A percentile compares a stretch with the other conserved stretches of the same genome.
These are phyloP conservation scores for Aspergillus puulaauensis DNA, from an alignment of 2,329 filamentous ascomycete species.

Conservation along the genomic window DNA sequence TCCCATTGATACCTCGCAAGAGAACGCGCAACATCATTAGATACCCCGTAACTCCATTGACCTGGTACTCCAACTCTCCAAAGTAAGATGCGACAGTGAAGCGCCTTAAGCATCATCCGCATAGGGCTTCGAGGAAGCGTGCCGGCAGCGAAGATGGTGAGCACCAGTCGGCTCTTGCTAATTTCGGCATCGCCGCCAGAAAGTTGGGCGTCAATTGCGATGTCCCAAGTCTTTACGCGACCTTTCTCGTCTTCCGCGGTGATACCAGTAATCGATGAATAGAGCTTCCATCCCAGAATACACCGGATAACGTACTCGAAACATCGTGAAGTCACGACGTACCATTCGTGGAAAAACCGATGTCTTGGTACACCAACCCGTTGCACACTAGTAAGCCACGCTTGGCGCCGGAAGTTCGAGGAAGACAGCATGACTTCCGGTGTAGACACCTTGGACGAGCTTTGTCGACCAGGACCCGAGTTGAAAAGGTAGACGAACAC, in stretches of 20 bases:
- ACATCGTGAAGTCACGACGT: slow-evolving; percentile 76
- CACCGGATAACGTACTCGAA: slow-evolving; percentile 79
- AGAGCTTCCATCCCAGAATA: slow-evolving; percentile 72
- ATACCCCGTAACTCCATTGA: slow-evolving; percentile 62
- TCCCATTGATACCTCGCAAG: slow-evolving; percentile 79
- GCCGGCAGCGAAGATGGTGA: slow-evolving; percentile 84
- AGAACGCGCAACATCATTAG: slow-evolving; percentile 70
- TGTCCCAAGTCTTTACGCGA: slow-evolving; percentile 87
- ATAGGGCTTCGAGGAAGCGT: slow-evolving; percentile 81
- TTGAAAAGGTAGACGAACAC: slow-evolving; percentile 57
- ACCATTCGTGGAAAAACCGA: slow-evolving; percentile 80
- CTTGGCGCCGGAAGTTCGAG: slow-evolving; percentile 79
- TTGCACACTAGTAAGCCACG: slow-evolving; percentile 91
- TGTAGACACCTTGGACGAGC: slow-evolving; percentile 38
- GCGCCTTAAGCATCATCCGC: slow-evolving; percentile 84
- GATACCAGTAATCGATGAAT: slow-evolving; percentile 74
- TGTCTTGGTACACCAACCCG: slow-evolving; percentile 89
- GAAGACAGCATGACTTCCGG: slow-evolving; percentile 57
- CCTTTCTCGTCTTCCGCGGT: slow-evolving; percentile 83
- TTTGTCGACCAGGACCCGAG: slow-evolving; percentile 56
- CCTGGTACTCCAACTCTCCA: slow-evolving; percentile 72
- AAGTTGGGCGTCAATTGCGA: slow-evolving; percentile 88
- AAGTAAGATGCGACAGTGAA: slow-evolving; percentile 85
- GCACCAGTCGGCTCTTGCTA: slow-evolving; percentile 78
- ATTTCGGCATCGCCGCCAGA: slow-evolving; percentile 88